phyloP scores from a whole-genome alignment of 345 rosid species.

The Pugionium cornutum region DNA sequence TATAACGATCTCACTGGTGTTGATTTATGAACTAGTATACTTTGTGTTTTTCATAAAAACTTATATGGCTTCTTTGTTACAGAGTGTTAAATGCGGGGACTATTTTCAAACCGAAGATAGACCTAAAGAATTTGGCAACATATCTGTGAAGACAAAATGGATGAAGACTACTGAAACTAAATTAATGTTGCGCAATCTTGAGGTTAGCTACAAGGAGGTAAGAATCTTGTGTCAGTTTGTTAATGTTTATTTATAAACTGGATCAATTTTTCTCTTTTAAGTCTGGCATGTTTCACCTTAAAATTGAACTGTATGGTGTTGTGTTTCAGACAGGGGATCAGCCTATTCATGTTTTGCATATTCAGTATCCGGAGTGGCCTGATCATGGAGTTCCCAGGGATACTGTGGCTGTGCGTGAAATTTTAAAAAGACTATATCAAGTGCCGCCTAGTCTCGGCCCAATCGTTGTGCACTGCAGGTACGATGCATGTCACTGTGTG shows the following conservation, averaged over 20 bases:
- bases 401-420: slow-evolving; percentile 75
- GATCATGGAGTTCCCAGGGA: slow-evolving; percentile 94
- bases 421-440: slow-evolving; percentile 58
- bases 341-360: slow-evolving; percentile 67
- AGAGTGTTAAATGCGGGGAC: slow-evolving; percentile 81
- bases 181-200: slow-evolving; percentile 66
- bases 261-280: not conserved
- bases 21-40: slow-evolving; percentile 9
- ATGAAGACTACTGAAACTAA: slow-evolving; percentile 54
- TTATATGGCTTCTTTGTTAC: slow-evolving; percentile 31
- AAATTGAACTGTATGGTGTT: not conserved
- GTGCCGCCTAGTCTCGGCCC: slow-evolving; percentile 73
- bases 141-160: slow-evolving; percentile 59
- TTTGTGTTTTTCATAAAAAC: not conserved
- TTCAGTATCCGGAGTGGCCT: slow-evolving; percentile 96
- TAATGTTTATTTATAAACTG: not conserved
- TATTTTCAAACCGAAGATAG: slow-evolving; percentile 81
- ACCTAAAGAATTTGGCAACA: slow-evolving; percentile 79
- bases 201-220: slow-evolving; percentile 79
- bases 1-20: not conserved
- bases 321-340: slow-evolving; percentile 61
- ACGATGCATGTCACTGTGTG: slow-evolving; percentile 19
- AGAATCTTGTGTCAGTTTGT: slow-evolving; percentile 14
- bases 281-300: slow-evolving; percentile 6
- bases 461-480: slow-evolving; percentile 98